Base-by-base conservation (phyloP, 192 early-diverging fungal genomes). In the Backusella circina region DNA sequence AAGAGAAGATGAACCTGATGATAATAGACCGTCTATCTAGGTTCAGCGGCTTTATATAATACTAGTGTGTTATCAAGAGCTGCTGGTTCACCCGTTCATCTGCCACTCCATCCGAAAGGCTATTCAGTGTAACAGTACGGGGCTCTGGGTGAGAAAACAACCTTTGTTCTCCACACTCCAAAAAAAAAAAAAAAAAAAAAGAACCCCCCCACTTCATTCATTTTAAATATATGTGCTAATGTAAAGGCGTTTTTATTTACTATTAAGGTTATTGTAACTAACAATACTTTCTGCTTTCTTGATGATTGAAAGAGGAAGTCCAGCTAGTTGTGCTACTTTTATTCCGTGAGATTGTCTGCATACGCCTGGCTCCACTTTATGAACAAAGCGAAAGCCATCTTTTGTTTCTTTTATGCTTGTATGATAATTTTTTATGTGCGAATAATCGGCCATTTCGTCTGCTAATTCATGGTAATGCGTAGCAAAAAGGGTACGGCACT, bases 401-500 rank as follows among this genome's bases (percentile, higher is more conserved):
- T 50, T 47, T 33, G 65, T 54, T 54, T 78, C 71, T 16, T 78
- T 33, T 28, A 78, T 71, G 26, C 44, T 78, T 0, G 76, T 78
- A 50, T 67, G 72, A 51, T 54, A 78, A 31, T 65, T 73, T 5
- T 72, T 67, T 12, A 73, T 67, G 1, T 54, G 28, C 13, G 67
- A 18, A 54, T 67, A 78, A 18, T 31, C 61, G 35, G 23, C 16
- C 69, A 70, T 44, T 28, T n/a, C 39, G 54, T 87, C 84, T 7
- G 88, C 85, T 23, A 94, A 80, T 71, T 94, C 93, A 70, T 94
- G 92, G 78, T 92, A 92, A 78, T 94, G 93, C 0, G 93, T 94
- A 3, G 93, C 93, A 86, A 93, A 92, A 6, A 94, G 65, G 0
- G 91, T 89, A 39, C 89, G 83, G 72, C 93, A 92, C n/a, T 82